These are phyloP conservation scores for Kwoniella dejecticola DNA, from an alignment of 768 basidiomycete genomes.

Conservation along the genomic window DNA sequence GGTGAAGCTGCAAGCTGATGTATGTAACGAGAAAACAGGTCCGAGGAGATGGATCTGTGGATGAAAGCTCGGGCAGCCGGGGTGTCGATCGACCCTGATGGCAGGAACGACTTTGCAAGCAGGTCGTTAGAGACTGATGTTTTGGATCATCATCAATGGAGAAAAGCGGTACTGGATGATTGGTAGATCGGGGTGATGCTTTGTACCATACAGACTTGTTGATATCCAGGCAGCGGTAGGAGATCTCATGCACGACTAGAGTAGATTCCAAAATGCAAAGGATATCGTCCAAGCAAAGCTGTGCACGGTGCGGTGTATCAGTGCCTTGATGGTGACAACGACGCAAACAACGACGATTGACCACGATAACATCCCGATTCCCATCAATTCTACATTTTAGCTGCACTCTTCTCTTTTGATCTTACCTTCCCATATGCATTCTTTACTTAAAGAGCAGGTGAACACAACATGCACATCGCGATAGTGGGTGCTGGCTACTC, in stretches of 20 bases:
- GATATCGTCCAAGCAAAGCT: not conserved
- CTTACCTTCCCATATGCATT: not conserved
- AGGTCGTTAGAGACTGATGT: not conserved
- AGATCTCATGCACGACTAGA: too few species aligned
- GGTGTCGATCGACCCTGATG: conserved; percentile 11
- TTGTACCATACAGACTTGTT: too few species aligned
- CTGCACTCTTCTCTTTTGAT: not conserved
- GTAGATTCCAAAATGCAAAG: too few species aligned
- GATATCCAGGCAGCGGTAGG: too few species aligned
- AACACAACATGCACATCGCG: conserved; percentile 5
- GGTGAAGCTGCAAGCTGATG: conserved; percentile 1
- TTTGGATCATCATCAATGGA: not conserved
- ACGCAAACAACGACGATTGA: too few species aligned
- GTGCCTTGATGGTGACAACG: not conserved
- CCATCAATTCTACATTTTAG: not conserved
- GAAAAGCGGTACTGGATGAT: conserved; percentile 17
- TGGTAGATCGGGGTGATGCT: conserved; percentile 6
- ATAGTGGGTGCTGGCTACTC: conserved; percentile 6
- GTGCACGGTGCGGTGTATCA: not conserved
- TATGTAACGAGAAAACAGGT: not conserved
- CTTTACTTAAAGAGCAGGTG: not conserved
- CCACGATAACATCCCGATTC: too few species aligned
- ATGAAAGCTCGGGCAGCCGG: conserved; percentile 15
- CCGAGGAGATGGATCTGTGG: conserved; percentile 23
- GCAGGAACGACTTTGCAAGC: conserved; percentile 12